Evolutionary conservation across 2,329 filamentous ascomycete genomes (phyloP), one percentile per base, ranked within the genome.

Genomic region (Aspergillus pseudoglaucus): DNA sequence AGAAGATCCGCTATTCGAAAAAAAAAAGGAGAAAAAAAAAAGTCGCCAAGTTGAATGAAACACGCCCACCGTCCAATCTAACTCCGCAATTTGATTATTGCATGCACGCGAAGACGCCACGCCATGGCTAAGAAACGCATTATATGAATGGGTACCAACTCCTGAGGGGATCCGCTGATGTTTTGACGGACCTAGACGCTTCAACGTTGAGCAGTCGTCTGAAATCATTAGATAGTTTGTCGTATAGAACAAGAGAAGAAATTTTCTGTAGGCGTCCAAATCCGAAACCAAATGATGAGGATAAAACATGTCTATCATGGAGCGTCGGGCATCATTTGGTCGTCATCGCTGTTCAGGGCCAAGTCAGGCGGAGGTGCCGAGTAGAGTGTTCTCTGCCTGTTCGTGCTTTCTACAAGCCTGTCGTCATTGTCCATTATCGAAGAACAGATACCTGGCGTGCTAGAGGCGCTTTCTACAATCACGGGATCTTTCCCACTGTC

Each of bases 291-390:
- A 46, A 41, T 41, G 44, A 43, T 51, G 32, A 35, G 32, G 10
- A 44, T 22, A 42, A 7, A 35, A 15, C 23, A 44, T 41, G 33
- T 30, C 9, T 27, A 27, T 30, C 25, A 58, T 22, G 59, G 58
- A 10, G 61, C 65, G 53, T 69, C 66, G 33, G 55, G 49, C 66
- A 69, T 69, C 25, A 53, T 42, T 17, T 68, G 60, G 39, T 69
- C 66, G 27, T 56, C 53, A 44, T 65, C 63, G 45, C 51, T 58
- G 47, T 47, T 53, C 9, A 57, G 52, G 12, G 59, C 53, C 42
- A 59, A 53, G 6, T 57, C 53, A 8, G 61, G 59, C 7, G 63
- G 59, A 9, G 64, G 62, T n/a, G 64, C 64, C 2, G 65, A 65
- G 46, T 59, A 58, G n/a, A 59, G 50, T n/a, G 52, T 53, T 45